Evolutionary conservation across 2,329 filamentous ascomycete genomes (phyloP), one percentile per base, ranked within the genome.

Genomic region (Tolypocladium nubicola): DNA sequence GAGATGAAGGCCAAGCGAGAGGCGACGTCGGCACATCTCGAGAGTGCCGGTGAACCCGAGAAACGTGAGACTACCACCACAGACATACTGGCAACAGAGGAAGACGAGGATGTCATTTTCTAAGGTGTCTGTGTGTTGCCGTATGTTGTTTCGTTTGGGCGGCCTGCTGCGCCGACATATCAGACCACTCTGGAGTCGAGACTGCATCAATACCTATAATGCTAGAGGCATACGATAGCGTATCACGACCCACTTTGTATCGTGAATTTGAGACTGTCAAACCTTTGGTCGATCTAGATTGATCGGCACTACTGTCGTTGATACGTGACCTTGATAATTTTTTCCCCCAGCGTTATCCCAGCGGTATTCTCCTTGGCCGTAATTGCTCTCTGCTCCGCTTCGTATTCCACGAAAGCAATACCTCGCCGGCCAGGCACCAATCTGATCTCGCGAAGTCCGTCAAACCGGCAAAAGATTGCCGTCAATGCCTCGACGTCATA

Each of bases 341-440:
- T 89, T 63, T 82, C 82, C 52, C 85, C 84, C 64, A 99, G 76
- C 30, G 83, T 78, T 84, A 94, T 92, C 26, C 90, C 90, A 14
- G 89, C 87, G 38, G 90, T 96, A 62, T 87, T 90, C 78, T 97
- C 93, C 79, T 96, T 97, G 21, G 94, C 94, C 56, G 85, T 87
- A 66, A 96, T 96, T 35, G 94, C 92, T 47, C 90, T 91, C 53
- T 86, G 81, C 75, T 97, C 91, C 63, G 84, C 86, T 67, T 96
- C 90, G 75, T 97, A 99, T 73, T 99, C 94, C 59, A 97, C 90
- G 71, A 99, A 99, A 0, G 91, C 94, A 71, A 99, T 92, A 3
- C 90, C 90, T 62, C 84, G 87, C 55, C 93, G 80, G 37, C 90
- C 89, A 7, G 93, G 92, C 52, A 97, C 93, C 69, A 90, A 74